These are phyloP conservation scores for Prunus salicina DNA, from an alignment of 306 rosid genomes.

Conservation along the genomic window DNA sequence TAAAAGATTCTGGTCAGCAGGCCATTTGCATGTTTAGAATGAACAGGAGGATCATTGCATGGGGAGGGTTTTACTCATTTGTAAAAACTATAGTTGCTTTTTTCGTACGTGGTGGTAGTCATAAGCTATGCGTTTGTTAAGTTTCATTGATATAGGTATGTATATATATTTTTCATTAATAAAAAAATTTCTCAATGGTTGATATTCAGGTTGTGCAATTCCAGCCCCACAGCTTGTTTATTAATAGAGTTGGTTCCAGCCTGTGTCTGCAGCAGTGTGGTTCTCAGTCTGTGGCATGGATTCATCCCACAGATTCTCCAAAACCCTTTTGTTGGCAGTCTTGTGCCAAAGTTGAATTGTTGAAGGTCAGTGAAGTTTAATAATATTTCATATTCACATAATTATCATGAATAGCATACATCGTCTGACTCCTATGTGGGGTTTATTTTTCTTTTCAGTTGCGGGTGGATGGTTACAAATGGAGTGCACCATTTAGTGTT, in stretches of 20 bases:
- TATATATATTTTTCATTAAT: background rate
- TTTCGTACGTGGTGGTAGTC: background rate
- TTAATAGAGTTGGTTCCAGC: slow-evolving; percentile 82
- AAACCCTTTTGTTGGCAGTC: slow-evolving; percentile 80
- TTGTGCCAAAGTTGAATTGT: slow-evolving; percentile 71
- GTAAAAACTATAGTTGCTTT: background rate
- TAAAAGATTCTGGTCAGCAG: background rate
- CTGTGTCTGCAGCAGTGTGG: slow-evolving; percentile 86
- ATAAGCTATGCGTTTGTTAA: background rate
- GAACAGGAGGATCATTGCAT: background rate
- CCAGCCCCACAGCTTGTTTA: slow-evolving; percentile 81
- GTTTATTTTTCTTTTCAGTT: slow-evolving; percentile 46
- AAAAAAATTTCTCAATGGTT: slow-evolving; percentile 26
- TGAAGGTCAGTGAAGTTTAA: slow-evolving; percentile 53
- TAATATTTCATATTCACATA: background rate
- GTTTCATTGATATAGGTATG: background rate
- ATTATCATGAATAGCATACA: slow-evolving; percentile 3
- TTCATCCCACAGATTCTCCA: slow-evolving; percentile 89
- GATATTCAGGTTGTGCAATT: slow-evolving; percentile 74
- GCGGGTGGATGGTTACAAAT: slow-evolving; percentile 74
- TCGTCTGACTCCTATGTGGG: slow-evolving; percentile 19
- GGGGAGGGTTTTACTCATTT: background rate
- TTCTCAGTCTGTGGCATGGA: slow-evolving; percentile 73
- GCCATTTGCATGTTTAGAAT: background rate
- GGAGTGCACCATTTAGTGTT: slow-evolving; percentile 94